phyloP scores from a whole-genome alignment of 208 protist genomes.

The Trypanosoma caninum region DNA sequence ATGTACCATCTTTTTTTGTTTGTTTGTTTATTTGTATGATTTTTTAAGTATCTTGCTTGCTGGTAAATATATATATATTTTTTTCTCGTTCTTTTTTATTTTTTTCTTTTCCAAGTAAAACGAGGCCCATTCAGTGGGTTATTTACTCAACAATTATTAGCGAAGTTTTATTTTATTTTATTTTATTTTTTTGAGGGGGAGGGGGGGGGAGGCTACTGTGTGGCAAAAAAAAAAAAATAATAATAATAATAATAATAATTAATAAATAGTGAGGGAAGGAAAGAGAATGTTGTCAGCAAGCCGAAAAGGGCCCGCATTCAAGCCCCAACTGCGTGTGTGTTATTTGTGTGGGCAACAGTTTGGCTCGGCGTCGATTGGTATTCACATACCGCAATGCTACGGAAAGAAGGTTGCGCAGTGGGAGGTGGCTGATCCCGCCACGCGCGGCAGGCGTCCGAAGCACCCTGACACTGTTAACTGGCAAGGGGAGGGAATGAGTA shows the following conservation, averaged over 20 bases:
- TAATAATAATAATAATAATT: background rate
- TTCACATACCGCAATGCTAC: slow-evolving; percentile 91
- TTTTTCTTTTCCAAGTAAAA: background rate
- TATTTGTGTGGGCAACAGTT: slow-evolving; percentile 91
- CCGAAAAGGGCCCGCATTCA: slow-evolving; percentile 24
- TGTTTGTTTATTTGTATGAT: background rate
- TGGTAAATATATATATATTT: background rate
- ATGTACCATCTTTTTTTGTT: too few relatives aligned
- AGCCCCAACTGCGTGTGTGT: slow-evolving; percentile 72
- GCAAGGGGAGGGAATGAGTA: slow-evolving; percentile 39
- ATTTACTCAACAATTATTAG: too few relatives aligned
- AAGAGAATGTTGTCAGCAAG: slow-evolving; percentile 17
- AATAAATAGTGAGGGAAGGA: background rate
- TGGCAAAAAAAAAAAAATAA: too few relatives aligned
- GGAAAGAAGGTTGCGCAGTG: slow-evolving; percentile 82
- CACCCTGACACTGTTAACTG: slow-evolving; percentile 79
- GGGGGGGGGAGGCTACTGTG: too few relatives aligned
- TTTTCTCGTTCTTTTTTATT: background rate
- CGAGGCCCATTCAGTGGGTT: too few relatives aligned
- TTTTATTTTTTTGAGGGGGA: background rate
- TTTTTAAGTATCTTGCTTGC: background rate
- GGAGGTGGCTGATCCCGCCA: slow-evolving; percentile 53
- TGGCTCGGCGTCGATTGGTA: slow-evolving; percentile 81
- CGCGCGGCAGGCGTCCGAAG: slow-evolving; percentile 65
- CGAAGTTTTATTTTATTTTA: slow-evolving; percentile 1